Evolutionary conservation across 495 filamentous ascomycete species (phyloP).

Genomic region (Neurospora cerealis): DNA sequence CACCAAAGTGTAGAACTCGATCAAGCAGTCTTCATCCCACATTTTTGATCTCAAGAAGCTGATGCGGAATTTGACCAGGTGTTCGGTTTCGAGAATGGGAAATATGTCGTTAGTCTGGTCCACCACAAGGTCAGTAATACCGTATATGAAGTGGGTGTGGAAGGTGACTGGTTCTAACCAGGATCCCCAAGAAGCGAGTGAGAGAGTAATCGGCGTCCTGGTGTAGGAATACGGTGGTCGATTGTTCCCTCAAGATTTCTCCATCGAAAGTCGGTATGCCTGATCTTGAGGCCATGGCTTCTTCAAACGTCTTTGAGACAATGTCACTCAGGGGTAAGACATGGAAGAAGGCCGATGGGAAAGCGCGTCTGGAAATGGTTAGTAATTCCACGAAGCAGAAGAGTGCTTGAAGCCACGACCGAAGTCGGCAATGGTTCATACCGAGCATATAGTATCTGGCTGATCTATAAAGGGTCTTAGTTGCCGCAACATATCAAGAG

Average conservation of each 20-base stretch:
- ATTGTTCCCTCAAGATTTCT: constrained; percentile 6
- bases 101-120: constrained; percentile 14
- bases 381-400: not conserved
- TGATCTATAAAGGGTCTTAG: constrained; percentile 6
- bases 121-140: not conserved
- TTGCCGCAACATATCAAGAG: not conserved
- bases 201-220: constrained; percentile 3
- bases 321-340: constrained; percentile 4
- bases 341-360: constrained; percentile 14
- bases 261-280: constrained; percentile 1
- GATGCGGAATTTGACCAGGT: constrained; percentile 14
- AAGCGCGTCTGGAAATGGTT: constrained; percentile 4
- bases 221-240: constrained; percentile 9
- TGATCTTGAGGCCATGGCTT: constrained; percentile 6
- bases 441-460: constrained; percentile 18
- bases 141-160: not conserved
- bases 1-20: constrained; percentile 14
- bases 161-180: constrained; percentile 5
- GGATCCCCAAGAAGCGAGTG: constrained; percentile 8
- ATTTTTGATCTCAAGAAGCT: constrained; percentile 3
- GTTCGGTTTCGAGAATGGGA: constrained; percentile 11
- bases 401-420: not conserved
- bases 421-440: not conserved
- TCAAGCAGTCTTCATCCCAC: constrained; percentile 2
- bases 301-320: constrained; percentile 5